Evolutionary conservation across 345 rosid genomes (phyloP), one percentile per base, ranked within the genome.

Genomic region (Rhizophora mangle): DNA sequence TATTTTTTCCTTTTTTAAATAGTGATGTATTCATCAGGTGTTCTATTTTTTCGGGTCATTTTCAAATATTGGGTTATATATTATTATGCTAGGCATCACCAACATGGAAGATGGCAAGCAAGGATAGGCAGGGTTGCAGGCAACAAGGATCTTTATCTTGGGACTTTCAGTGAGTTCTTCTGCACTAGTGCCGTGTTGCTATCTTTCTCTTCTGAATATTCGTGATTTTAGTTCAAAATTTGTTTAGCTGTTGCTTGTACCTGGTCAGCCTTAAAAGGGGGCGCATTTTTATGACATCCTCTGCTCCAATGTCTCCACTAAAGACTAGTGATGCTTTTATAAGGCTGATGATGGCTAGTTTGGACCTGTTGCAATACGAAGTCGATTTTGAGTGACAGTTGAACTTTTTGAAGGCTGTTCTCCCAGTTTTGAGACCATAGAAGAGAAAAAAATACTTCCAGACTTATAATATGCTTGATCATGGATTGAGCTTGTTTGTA

Each of bases 71-170:
- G 49, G 49, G 18, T 43, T 13, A 16, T 62, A 4, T 62, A 4
- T 24, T 56, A 1, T 66, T 63, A 8, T 66, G 19, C 49, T 49
- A 89, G 96, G 51, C 96, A 89, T 80, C 96, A 89, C 65, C 96
- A 89, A 73, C 96, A 89, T 75, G 96, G 96, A 26, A 85, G 96
- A 70, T 89, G 96, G 96, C 96, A 89, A 81, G 93, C 96, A 60
- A 78, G 96, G 76, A 89, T 89, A 16, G 96, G 96, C 26, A 85
- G 96, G 47, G 96, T 89, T 57, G 92, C 96, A 7, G 96, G 96
- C 71, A 89, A 89, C 86, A 89, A 89, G 73, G 96, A 89, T 72
- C 96, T 89, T 73, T 89, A 89, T 74, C 96, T 89, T 18, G 96
- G 96, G 69, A 89, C 96, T 27, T 89, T 89, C 76, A 83, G 96